Conservation (phyloP, 352 stramenopile species). For the Globisporangium abappressorium region DNA sequence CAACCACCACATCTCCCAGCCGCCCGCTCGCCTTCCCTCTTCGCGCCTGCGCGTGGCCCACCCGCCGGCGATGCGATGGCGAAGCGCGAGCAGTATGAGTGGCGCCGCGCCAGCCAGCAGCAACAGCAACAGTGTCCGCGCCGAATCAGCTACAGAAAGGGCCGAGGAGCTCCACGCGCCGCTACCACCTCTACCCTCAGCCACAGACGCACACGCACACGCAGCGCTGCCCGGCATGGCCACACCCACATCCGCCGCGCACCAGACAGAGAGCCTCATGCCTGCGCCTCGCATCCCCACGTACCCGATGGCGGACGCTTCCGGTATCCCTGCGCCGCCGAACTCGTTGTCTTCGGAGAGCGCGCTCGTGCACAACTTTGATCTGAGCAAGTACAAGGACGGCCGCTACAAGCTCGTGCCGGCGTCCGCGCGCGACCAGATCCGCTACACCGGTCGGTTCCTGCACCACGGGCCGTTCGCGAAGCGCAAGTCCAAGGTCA, state of each 20-base stretch:
- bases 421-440: conserved; percentile 66
- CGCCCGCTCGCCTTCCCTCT: background rate
- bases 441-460: conserved; percentile 70
- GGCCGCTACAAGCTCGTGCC: conserved; percentile 62
- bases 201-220: background rate
- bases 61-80: background rate
- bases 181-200: background rate
- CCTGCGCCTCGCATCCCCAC: conserved; percentile 13
- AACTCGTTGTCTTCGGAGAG: conserved; percentile 26
- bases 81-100: conserved; percentile 9
- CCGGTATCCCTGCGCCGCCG: conserved; percentile 8
- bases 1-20: background rate
- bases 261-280: background rate
- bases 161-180: background rate
- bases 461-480: conserved; percentile 66
- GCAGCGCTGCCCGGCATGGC: background rate
- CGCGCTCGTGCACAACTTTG: conserved; percentile 73
- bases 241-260: conserved; percentile 16
- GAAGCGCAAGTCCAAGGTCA: conserved; percentile 75
- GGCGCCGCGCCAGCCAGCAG: background rate
- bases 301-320: background rate
- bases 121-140: background rate
- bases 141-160: conserved; percentile 4
- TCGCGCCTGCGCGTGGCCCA: background rate
- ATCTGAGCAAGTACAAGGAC: conserved; percentile 76